Base-by-base conservation (phyloP, 1,139 yeast genomes). In the Suhomyces panamericanus region DNA sequence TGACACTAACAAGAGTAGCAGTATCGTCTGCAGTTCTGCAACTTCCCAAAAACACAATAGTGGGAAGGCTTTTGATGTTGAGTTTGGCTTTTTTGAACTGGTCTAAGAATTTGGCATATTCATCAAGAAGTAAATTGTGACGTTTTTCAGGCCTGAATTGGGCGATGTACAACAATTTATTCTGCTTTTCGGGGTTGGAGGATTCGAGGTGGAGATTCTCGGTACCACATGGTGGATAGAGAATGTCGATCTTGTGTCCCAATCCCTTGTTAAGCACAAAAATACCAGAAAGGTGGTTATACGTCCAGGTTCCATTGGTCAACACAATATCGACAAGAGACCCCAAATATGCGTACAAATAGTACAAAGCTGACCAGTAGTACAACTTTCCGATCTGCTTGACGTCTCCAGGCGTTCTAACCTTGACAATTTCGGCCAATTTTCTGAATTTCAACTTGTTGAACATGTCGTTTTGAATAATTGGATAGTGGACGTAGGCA, bases 81-180 rank as follows among this genome's bases (percentile, higher is more conserved):
- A 43, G 26, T 17, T 59, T 54, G 3, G 52, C 47, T 8, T 34
- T 62, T 55, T 57, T 62, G 56, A 46, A 52, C 8, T 31, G 38
- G 6, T 44, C 47, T 63, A 73, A 56, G 55, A 83, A 86, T 43
- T 73, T 65, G 10, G 81, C 69, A 65, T 80, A 95, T 54, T 89
- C 83, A 3, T 64, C 55, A 35, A 93, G 64, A 3, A 91, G 76
- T 43, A 93, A 70, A 15, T 67, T 74, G 59, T 95, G 99, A 51
- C 99, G 81, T 65, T 95, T 95, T 62, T 95, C 99, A 0, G 96
- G 95, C 48, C 99, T 80, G 67, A 88, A 95, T 65, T 95, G 99
- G 0, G 98, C 98, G 42, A 95, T 69, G 48, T 85, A 89, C 8
- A 93, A 75, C 48, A 90, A 71, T 30, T 75, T 74, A 43, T 85